Base-by-base conservation (phyloP, 148 eudicot species). In the Beta vulgaris region DNA sequence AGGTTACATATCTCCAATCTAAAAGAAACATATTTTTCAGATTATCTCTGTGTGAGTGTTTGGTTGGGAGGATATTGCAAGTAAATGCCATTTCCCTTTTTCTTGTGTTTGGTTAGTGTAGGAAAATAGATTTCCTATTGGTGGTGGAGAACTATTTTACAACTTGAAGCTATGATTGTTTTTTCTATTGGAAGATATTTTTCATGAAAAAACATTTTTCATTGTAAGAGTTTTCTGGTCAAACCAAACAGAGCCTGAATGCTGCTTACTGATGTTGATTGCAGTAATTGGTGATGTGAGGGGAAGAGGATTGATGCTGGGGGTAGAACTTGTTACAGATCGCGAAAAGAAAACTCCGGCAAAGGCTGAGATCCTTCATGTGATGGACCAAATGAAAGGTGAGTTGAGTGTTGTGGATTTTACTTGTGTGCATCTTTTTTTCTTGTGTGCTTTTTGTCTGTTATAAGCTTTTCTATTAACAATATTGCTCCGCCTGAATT, bases 381-480 rank as follows among this genome's bases (percentile, higher is more conserved):
- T 92, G 71, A 95, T 95, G 98, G 98, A 92, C 44, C 87, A 92
- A 79, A 92, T 95, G 98, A 95, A 88, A 89, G 97, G 98, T 90
- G 53, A 48, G n/a, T 31, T 90, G 53, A 48, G n/a, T 31, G 31
- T 51, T 34, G n/a, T 14, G 28, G 7, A 2, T 3, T 28, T 28
- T 64, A 40, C 53, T 0, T 14, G 16, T 19, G 16, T 75, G 25
- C n/a, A 36, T 28, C 21, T 9, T 3, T 74, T 68, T 44, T 26
- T 9, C n/a, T 23, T 31, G 39, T 32, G 26, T 39, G 15, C 40
- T 10, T 66, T 35, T 3, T 26, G 18, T 15, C 58, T 54, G 37
- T 67, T 28, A 14, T 60, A 10, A 60, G n/a, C 39, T 62, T 4
- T n/a, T 55, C 19, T 58, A 18, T 42, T 46, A 35, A 23, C 48